Conservation (phyloP, 2,329 filamentous ascomycete genomes). For the Macrophomina pseudophaseolina region DNA sequence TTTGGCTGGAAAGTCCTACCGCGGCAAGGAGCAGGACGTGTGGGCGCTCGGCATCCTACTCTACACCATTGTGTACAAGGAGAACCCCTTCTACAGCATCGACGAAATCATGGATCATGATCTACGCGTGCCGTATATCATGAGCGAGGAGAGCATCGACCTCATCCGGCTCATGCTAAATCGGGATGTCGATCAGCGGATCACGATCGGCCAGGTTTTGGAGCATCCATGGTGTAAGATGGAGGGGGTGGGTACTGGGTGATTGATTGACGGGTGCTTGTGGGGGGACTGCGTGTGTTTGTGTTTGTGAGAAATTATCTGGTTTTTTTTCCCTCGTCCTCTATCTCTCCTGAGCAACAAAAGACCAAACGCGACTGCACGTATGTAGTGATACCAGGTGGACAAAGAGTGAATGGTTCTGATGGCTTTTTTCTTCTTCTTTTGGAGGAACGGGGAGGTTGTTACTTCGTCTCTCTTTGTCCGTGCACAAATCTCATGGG, state of each 20-base stretch:
- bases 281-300: too few relatives aligned
- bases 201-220: slow-evolving; percentile 86
- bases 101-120: slow-evolving; percentile 99
- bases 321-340: too few relatives aligned
- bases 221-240: slow-evolving; percentile 79
- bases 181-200: slow-evolving; percentile 79
- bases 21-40: slow-evolving; percentile 96
- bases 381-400: too few relatives aligned
- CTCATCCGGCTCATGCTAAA: slow-evolving; percentile 91
- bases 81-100: slow-evolving; percentile 98
- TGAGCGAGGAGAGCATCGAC: slow-evolving; percentile 91
- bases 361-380: too few relatives aligned
- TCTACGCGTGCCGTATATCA: slow-evolving; percentile 83
- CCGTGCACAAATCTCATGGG: too few relatives aligned
- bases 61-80: slow-evolving; percentile 99
- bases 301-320: too few relatives aligned
- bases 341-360: too few relatives aligned
- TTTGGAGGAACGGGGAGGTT: too few relatives aligned
- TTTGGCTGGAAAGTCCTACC: slow-evolving; percentile 86
- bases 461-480: too few relatives aligned
- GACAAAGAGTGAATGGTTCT: too few relatives aligned
- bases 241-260: slow-evolving; percentile 11
- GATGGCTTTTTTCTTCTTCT: too few relatives aligned
- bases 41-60: slow-evolving; percentile 97
- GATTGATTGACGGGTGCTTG: neutral